Evolutionary conservation across 805 yeast species (phyloP).

Genomic region (Kuraishia floccosa): DNA sequence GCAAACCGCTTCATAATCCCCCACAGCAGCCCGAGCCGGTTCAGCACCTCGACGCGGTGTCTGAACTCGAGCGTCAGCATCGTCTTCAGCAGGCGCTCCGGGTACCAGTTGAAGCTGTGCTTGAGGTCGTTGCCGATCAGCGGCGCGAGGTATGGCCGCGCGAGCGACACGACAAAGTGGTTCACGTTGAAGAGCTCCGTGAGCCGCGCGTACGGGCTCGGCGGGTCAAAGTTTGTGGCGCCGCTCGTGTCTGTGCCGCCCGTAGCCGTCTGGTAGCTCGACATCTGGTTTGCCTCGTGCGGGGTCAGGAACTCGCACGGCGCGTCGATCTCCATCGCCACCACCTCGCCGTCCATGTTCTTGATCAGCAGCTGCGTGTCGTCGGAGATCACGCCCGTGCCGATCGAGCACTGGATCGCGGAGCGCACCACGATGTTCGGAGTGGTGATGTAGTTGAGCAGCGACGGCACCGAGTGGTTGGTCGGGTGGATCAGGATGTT

Average conservation of each 20-base stretch:
- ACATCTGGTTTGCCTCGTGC: slow-evolving; percentile 22
- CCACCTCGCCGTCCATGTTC: slow-evolving; percentile 37
- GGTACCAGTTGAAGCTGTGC: slow-evolving; percentile 34
- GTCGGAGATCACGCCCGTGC: slow-evolving; percentile 58
- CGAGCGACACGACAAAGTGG: slow-evolving; percentile 82
- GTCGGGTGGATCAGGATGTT: slow-evolving; percentile 84
- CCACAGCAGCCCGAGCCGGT: slow-evolving; percentile 66
- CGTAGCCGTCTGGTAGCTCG: neutral
- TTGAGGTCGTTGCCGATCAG: slow-evolving; percentile 72
- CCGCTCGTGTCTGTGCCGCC: slow-evolving; percentile 11
- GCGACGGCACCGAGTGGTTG: slow-evolving; percentile 53
- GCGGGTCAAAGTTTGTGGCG: slow-evolving; percentile 8
- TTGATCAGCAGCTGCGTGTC: slow-evolving; percentile 49
- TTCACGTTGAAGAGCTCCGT: slow-evolving; percentile 93
- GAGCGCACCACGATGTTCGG: slow-evolving; percentile 88
- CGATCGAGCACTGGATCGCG: slow-evolving; percentile 80
- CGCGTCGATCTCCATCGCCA: slow-evolving; percentile 21
- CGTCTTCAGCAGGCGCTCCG: slow-evolving; percentile 24
- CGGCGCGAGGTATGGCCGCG: slow-evolving; percentile 92
- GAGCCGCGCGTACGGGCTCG: slow-evolving; percentile 75
- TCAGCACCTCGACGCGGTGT: slow-evolving; percentile 73
- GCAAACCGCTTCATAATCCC: slow-evolving; percentile 63
- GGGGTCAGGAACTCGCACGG: slow-evolving; percentile 29
- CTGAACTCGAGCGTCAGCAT: slow-evolving; percentile 68
- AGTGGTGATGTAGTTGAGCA: slow-evolving; percentile 82